Evolutionary conservation across 2,329 filamentous ascomycete genomes (phyloP).

Genomic region (Penicillium sp.): DNA sequence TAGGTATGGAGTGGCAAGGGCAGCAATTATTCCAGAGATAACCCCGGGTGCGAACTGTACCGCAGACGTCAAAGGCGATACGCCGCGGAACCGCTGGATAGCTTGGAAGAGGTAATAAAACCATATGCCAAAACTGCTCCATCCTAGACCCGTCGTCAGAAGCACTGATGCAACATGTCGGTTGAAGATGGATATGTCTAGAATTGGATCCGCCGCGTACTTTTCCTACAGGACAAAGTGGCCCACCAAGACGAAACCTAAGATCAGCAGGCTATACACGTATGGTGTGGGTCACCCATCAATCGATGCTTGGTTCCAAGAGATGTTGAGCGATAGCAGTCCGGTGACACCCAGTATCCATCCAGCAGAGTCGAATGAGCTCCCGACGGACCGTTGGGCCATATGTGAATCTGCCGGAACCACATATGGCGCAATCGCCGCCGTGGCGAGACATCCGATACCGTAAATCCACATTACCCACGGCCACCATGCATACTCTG

Average conservation of each 20-base stretch:
- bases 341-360: slow-evolving; percentile 56
- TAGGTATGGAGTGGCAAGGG: slow-evolving; percentile 41
- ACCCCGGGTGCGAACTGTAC: slow-evolving; percentile 35
- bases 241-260: slow-evolving; percentile 59
- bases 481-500: slow-evolving; percentile 52
- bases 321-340: slow-evolving; percentile 68
- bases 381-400: slow-evolving; percentile 1
- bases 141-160: slow-evolving; percentile 58
- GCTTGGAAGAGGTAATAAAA: slow-evolving; percentile 59
- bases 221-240: slow-evolving; percentile 60
- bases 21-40: slow-evolving; percentile 38
- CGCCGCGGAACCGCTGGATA: slow-evolving; percentile 47
- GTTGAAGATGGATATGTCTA: slow-evolving; percentile 59
- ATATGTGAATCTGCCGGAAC: slow-evolving; percentile 21
- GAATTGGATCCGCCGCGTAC: slow-evolving; percentile 55
- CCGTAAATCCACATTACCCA: slow-evolving; percentile 55
- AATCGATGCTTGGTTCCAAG: slow-evolving; percentile 67
- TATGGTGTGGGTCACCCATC: slow-evolving; percentile 63
- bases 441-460: slow-evolving; percentile 47
- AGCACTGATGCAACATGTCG: slow-evolving; percentile 61
- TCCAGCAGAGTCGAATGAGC: slow-evolving; percentile 43
- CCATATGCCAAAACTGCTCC: slow-evolving; percentile 61
- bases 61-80: slow-evolving; percentile 35
- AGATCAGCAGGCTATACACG: slow-evolving; percentile 60
- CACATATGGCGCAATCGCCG: slow-evolving; percentile 36